A percentile compares a stretch with the other conserved stretches of the same genome.
Evolutionary conservation across 108 stramenopile genomes (phyloP).

Genomic region (Aurantiochytrium sp.): DNA sequence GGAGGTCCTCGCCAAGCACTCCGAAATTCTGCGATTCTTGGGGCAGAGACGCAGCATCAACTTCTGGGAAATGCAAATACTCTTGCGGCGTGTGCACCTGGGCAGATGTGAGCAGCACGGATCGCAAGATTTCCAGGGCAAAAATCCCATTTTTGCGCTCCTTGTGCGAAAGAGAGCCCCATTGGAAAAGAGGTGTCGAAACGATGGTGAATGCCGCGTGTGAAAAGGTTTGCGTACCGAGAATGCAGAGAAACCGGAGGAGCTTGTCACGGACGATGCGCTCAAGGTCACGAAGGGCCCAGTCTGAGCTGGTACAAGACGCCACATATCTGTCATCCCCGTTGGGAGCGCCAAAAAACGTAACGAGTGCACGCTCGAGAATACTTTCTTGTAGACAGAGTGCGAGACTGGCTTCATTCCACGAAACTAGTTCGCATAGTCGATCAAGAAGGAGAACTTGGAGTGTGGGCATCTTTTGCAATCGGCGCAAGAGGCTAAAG

Average conservation of each 20-base stretch:
- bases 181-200: background rate
- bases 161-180: background rate
- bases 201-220: background rate
- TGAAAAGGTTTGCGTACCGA: slow-evolving; percentile 15
- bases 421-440: background rate
- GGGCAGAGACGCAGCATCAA: background rate
- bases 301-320: background rate
- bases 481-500: background rate
- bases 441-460: background rate
- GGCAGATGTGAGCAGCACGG: background rate
- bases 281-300: background rate
- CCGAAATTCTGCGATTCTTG: background rate
- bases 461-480: background rate
- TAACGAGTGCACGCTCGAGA: background rate
- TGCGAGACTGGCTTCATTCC: background rate
- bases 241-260: background rate
- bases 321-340: background rate
- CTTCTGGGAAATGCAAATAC: background rate
- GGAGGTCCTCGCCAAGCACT: background rate
- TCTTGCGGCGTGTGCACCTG: background rate
- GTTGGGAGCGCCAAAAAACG: background rate
- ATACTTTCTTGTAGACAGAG: background rate
- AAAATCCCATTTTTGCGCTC: background rate
- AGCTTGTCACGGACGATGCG: background rate
- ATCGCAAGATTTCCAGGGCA: background rate